Percentiles rank a stretch among this genome's conserved stretches.
phyloP scores from a whole-genome alignment of 2,329 filamentous ascomycete genomes.

The Diaporthe capsici region DNA sequence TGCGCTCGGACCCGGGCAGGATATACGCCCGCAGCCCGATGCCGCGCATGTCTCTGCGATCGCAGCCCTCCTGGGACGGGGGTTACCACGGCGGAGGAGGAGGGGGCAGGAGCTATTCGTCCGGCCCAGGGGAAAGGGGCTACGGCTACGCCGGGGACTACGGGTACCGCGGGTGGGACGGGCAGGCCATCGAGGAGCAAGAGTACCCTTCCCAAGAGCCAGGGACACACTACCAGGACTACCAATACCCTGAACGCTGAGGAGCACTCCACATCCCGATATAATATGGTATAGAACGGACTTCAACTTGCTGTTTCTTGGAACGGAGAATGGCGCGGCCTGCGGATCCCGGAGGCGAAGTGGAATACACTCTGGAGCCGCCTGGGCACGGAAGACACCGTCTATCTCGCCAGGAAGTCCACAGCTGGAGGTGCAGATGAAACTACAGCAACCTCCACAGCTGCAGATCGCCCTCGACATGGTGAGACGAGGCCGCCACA shows the following conservation, averaged over 20 bases:
- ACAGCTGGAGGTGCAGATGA: background rate
- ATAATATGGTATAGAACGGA: background rate
- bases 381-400: background rate
- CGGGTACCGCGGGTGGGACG: constrained; percentile 30
- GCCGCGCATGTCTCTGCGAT: background rate
- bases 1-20: constrained; percentile 26
- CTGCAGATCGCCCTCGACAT: background rate
- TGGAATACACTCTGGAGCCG: background rate
- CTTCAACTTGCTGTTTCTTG: background rate
- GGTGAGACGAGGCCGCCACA: background rate
- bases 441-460: background rate
- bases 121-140: background rate
- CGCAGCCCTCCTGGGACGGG: constrained; percentile 21
- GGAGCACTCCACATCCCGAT: background rate
- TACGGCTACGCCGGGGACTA: background rate
- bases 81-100: background rate
- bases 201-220: background rate
- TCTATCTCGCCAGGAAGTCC: background rate
- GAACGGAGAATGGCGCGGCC: background rate
- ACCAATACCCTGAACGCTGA: constrained; percentile 28
- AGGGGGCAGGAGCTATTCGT: background rate
- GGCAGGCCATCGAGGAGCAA: constrained; percentile 29
- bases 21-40: constrained; percentile 21
- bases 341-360: background rate
- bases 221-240: background rate